These are phyloP conservation scores for Cinchona pubescens DNA, from an alignment of 257 asterid species.

Conservation along the genomic window DNA sequence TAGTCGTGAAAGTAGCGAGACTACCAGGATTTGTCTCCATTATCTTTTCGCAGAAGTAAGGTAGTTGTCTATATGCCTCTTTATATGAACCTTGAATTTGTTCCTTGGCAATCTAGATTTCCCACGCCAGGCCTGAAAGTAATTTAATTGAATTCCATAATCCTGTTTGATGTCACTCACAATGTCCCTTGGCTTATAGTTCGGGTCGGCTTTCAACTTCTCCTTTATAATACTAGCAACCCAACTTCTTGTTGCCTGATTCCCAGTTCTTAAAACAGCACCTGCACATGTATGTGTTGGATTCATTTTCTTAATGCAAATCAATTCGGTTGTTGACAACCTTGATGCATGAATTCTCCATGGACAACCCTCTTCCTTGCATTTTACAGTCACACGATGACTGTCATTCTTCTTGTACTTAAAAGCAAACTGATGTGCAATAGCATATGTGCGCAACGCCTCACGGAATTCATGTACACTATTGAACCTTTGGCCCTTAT, in stretches of 20 bases:
- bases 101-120: slow-evolving; percentile 97
- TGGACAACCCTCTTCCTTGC: slow-evolving; percentile 93
- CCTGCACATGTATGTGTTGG: slow-evolving; percentile 95
- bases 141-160: slow-evolving; percentile 88
- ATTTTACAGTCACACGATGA: slow-evolving; percentile 95
- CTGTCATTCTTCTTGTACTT: slow-evolving; percentile 96
- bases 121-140: slow-evolving; percentile 99
- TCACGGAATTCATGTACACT: slow-evolving; percentile 97
- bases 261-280: slow-evolving; percentile 54
- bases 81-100: slow-evolving; percentile 98
- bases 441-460: slow-evolving; percentile 83
- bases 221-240: slow-evolving; percentile 98
- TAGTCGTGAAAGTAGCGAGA: slow-evolving; percentile 84
- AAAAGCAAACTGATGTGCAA: slow-evolving; percentile 89
- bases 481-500: slow-evolving; percentile 93
- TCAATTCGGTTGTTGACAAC: slow-evolving; percentile 87
- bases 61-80: slow-evolving; percentile 91
- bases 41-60: slow-evolving; percentile 75
- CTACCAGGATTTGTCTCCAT: slow-evolving; percentile 97
- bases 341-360: slow-evolving; percentile 99
- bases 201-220: slow-evolving; percentile 73
- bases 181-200: slow-evolving; percentile 93
- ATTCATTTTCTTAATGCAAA: slow-evolving; percentile 93
- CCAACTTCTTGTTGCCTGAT: slow-evolving; percentile 97
- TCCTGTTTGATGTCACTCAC: slow-evolving; percentile 88